Percentiles rank a stretch among this genome's conserved stretches.
Conservation (phyloP, 257 asterid species). For the Solanum dulcamara region DNA sequence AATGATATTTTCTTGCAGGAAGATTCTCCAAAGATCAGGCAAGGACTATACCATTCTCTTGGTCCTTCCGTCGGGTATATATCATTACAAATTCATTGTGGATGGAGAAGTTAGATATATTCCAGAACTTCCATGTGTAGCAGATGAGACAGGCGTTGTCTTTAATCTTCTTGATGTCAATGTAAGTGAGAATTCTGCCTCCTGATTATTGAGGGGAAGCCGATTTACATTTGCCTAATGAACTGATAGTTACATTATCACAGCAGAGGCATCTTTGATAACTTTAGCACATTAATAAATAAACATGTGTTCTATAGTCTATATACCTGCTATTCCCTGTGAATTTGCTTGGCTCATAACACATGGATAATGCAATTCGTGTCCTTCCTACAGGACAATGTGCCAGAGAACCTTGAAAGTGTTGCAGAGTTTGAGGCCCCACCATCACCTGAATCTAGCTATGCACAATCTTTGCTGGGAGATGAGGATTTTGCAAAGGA, state of each 20-base stretch:
- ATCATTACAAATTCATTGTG: slow-evolving; percentile 67
- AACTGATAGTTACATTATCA: neutral
- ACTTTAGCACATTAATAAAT: neutral
- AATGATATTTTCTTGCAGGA: slow-evolving; percentile 36
- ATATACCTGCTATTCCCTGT: neutral
- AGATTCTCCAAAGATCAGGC: slow-evolving; percentile 67
- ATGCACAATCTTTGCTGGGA: slow-evolving; percentile 38
- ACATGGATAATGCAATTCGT: no score
- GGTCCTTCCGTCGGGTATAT: slow-evolving; percentile 75
- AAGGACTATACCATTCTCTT: slow-evolving; percentile 75
- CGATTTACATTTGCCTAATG: neutral
- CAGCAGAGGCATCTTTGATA: neutral
- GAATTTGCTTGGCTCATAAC: neutral
- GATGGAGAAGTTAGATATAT: slow-evolving; percentile 64
- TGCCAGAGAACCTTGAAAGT: slow-evolving; percentile 72
- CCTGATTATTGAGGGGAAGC: neutral
- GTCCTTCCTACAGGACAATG: slow-evolving; percentile 35
- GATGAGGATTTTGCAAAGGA: slow-evolving; percentile 85
- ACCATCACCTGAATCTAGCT: slow-evolving; percentile 79
- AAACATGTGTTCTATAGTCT: neutral
- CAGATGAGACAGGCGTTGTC: slow-evolving; percentile 44
- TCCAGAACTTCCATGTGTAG: slow-evolving; percentile 71
- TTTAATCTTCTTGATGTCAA: slow-evolving; percentile 81
- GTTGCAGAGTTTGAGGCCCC: slow-evolving; percentile 84
- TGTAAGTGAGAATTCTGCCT: slow-evolving; percentile 31